Conservation (phyloP, 306 rosid genomes). For the Inga oerstediana region DNA sequence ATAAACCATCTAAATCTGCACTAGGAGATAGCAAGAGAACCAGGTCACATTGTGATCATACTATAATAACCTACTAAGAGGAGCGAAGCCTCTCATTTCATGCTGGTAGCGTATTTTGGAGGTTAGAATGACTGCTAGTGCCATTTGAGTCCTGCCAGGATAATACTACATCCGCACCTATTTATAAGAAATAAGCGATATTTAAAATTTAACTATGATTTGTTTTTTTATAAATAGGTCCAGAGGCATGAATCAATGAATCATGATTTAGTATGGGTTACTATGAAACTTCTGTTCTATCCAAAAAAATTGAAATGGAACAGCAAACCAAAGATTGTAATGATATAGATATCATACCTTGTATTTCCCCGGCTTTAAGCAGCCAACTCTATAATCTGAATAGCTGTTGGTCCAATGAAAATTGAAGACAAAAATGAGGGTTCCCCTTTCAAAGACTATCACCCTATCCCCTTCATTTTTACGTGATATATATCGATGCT, state of each 20-base stretch:
- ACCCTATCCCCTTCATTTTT: slow-evolving; percentile 76
- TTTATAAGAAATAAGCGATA: not conserved
- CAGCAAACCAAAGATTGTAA: not conserved
- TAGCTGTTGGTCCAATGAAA: slow-evolving; percentile 93
- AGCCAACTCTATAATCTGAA: slow-evolving; percentile 82
- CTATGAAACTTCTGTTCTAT: not conserved
- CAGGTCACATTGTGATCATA: not conserved
- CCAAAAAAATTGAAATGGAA: not conserved
- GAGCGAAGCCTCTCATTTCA: not conserved
- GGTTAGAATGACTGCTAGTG: not conserved
- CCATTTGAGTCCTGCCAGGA: slow-evolving; percentile 5
- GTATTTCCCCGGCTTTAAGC: slow-evolving; percentile 86
- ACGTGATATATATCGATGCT: slow-evolving; percentile 82
- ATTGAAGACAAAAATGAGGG: slow-evolving; percentile 89
- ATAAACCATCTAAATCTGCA: not conserved
- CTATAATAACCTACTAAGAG: not conserved
- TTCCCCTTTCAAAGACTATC: slow-evolving; percentile 80
- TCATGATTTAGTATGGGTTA: not conserved
- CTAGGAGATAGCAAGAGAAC: not conserved
- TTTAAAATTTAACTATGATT: too few species aligned
- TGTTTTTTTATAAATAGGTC: not conserved
- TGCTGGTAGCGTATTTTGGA: not conserved
- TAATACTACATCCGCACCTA: not conserved
- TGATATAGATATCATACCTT: slow-evolving; percentile 52
- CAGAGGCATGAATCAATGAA: not conserved